phyloP scores from a whole-genome alignment of 495 filamentous ascomycete species.

The Peziza echinospora region DNA sequence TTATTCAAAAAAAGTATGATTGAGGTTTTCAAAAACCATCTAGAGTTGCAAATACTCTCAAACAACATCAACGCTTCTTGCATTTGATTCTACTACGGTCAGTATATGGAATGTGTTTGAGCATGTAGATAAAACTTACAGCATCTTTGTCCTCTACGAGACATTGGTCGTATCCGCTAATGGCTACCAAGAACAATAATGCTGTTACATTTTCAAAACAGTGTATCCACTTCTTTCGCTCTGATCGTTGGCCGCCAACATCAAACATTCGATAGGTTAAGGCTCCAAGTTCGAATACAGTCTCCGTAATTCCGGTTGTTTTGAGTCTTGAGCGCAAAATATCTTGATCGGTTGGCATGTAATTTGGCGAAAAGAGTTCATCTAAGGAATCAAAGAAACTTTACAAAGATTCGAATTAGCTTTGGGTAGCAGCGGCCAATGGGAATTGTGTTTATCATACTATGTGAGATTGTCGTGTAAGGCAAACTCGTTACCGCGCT shows the following conservation, averaged over 20 bases:
- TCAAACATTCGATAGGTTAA: constrained; percentile 99
- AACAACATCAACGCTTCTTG: constrained; percentile 96
- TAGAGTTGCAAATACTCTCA: constrained; percentile 88
- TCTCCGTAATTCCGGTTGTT: constrained; percentile 94
- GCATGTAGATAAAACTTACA: constrained; percentile 27
- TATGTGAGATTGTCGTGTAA: constrained; percentile 88
- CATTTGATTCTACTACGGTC: constrained; percentile 78
- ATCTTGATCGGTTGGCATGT: constrained; percentile 92
- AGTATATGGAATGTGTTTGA: constrained; percentile 1
- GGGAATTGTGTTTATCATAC: too few relatives aligned
- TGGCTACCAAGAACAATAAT: constrained; percentile 81
- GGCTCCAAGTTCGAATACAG: constrained; percentile 79
- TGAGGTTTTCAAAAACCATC: constrained; percentile 90
- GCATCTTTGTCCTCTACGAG: constrained; percentile 94
- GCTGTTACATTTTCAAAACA: constrained; percentile 95
- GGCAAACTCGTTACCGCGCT: constrained; percentile 85
- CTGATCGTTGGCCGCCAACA: constrained; percentile 88
- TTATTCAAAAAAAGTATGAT: constrained; percentile 99
- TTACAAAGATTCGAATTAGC: too few relatives aligned
- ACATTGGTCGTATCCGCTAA: constrained; percentile 94
- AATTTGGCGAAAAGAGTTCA: constrained; percentile 65
- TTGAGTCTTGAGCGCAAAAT: constrained; percentile 77
- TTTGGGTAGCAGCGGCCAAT: too few relatives aligned
- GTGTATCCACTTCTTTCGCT: constrained; percentile 99
- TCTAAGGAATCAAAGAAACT: constrained; percentile 88